Base-by-base conservation (phyloP, 768 basidiomycete genomes). In the Crucibulum laeve region DNA sequence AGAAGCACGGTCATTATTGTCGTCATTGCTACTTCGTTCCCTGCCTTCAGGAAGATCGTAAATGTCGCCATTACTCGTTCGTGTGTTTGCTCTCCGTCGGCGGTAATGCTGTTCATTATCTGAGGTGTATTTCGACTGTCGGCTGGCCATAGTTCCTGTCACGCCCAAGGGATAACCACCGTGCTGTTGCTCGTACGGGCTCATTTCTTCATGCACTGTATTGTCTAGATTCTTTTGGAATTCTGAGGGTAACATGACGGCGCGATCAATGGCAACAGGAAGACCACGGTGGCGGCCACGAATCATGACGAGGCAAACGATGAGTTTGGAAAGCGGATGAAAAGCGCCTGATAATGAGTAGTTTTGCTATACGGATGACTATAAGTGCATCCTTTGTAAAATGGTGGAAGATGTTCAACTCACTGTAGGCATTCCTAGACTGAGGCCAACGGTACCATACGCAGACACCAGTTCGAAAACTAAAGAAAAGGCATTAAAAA, bases 211-310 rank as follows among this genome's bases (percentile, higher is more conserved):
- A n/a, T n/a, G n/a, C n/a, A n/a, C n/a, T 34, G 37, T 38, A 13
- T 53, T 55, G 36, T 60, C 54, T 17, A 54, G 47, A n/a, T 37
- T 19, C 25, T 59, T 61, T 47, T 70, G 53, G 46, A 77, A 77
- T 45, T 90, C 89, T 25, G 68, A 69, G 0, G 90, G 91, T 14
- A 93, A 71, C 57, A 94, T 73, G 40, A 94, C 77, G 0, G 92
- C 89, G 41, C 92, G 80, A 62, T 92, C 90, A 37, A 93, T 91
- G 6, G 89, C 91, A 17, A 88, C 84, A 0, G 90, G 90, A 5
- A 92, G 67, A 26, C 91, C 90, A 37, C 93, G 84, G 61, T 97
- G 93, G 10, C 91, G 79, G 5, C 93, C 92, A 45, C 96, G 87
- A 48, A 99, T 75, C 91, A 98, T 98, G 52, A 98, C 91, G 7